These are phyloP conservation scores for Combretum micranthum DNA, from an alignment of 345 rosid genomes.

Conservation along the genomic window DNA sequence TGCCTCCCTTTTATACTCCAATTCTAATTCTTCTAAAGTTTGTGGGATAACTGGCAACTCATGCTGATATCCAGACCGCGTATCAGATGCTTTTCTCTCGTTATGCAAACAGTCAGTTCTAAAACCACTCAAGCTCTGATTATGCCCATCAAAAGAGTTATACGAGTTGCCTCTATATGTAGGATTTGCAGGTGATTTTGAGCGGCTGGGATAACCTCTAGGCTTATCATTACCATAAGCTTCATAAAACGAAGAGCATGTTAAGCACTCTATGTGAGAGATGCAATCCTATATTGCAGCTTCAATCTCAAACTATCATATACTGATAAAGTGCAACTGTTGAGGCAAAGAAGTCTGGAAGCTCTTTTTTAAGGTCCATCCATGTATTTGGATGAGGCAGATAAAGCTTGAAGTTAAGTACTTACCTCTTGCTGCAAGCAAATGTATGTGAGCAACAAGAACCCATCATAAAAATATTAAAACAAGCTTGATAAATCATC, in stretches of 20 bases:
- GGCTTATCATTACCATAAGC: conserved; percentile 97
- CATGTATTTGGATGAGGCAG: conserved; percentile 46
- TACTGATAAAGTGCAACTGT: conserved; percentile 42
- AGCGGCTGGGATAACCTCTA: conserved; percentile 78
- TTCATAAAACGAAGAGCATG: conserved; percentile 84
- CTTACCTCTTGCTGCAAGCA: conserved; percentile 96
- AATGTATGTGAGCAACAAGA: conserved; percentile 36
- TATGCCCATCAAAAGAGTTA: conserved; percentile 67
- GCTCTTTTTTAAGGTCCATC: conserved; percentile 48
- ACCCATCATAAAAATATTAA: neutral
- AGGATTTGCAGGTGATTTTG: conserved; percentile 76
- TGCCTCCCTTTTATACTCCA: conserved; percentile 72
- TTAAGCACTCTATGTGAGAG: conserved; percentile 63
- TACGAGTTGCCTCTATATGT: conserved; percentile 61
- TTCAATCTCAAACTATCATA: conserved; percentile 35
- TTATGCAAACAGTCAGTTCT: conserved; percentile 69
- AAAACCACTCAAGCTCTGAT: conserved; percentile 47
- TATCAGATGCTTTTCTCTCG: conserved; percentile 58
- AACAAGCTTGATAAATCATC: neutral
- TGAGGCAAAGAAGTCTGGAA: conserved; percentile 34
- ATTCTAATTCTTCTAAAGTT: conserved; percentile 72
- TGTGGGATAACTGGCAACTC: conserved; percentile 59
- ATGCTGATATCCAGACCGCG: conserved; percentile 57
- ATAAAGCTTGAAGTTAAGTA: conserved; percentile 68
- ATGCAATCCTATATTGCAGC: conserved; percentile 45